A percentile compares a stretch with the other conserved stretches of the same genome.
These are phyloP conservation scores for Cutaneotrichosporon arboriforme DNA, from an alignment of 1,284 basidiomycete genomes.

Conservation along the genomic window DNA sequence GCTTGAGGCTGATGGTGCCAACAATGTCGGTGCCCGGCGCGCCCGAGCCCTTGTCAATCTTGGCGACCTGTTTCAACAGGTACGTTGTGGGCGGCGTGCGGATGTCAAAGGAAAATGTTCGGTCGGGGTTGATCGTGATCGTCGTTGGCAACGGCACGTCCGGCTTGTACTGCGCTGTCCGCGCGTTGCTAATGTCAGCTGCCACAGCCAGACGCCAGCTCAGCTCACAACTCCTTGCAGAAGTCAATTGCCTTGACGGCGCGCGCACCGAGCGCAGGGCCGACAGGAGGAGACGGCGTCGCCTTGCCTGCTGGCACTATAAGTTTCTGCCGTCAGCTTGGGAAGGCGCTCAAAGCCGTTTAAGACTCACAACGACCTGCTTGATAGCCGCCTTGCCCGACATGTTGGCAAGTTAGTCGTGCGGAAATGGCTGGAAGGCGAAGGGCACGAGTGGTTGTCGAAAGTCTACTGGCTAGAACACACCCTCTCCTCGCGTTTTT, in stretches of 20 bases:
- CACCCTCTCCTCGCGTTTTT: too few species aligned
- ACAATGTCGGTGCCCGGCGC: slow-evolving; percentile 46
- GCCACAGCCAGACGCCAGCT: too few species aligned
- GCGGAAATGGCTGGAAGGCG: too few species aligned
- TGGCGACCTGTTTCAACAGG: slow-evolving; percentile 86
- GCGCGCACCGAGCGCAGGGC: slow-evolving; percentile 92
- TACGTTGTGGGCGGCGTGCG: slow-evolving; percentile 89
- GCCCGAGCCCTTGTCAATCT: slow-evolving; percentile 80
- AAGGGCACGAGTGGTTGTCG: too few species aligned
- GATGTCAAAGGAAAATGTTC: slow-evolving; percentile 86
- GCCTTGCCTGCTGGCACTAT: slow-evolving; percentile 91
- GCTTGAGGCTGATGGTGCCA: slow-evolving; percentile 87
- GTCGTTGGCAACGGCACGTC: slow-evolving; percentile 84
- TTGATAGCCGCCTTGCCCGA: slow-evolving; percentile 18
- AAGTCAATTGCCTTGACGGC: slow-evolving; percentile 99
- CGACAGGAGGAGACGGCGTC: slow-evolving; percentile 90
- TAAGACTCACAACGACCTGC: slow-evolving; percentile 16
- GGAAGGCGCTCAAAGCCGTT: too few species aligned
- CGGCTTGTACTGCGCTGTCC: slow-evolving; percentile 78
- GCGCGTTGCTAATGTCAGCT: slow-evolving; percentile 60
- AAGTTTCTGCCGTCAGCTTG: slow-evolving; percentile 58
- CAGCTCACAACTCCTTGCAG: slow-evolving; percentile 73
- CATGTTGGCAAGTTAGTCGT: slow-evolving; percentile 12
- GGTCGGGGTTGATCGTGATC: slow-evolving; percentile 90
- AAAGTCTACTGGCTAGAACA: too few species aligned